Base-by-base conservation (phyloP, 2,329 filamentous ascomycete species). In the Penicillium sp. region DNA sequence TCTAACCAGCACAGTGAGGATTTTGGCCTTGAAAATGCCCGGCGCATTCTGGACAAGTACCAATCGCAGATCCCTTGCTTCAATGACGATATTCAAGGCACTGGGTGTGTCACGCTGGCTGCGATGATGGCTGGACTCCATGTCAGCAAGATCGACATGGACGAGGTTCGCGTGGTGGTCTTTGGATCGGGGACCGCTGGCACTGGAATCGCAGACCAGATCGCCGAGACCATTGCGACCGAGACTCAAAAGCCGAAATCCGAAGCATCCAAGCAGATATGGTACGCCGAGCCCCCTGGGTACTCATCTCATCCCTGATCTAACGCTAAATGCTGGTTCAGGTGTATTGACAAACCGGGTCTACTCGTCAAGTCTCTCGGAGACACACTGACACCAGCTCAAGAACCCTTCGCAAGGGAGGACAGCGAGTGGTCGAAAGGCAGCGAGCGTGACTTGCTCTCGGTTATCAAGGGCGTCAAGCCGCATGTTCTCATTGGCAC, bases 81-180 rank as follows among this genome's bases (percentile, higher is more conserved):
- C 73, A 94, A 94, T 56, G 89, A 94, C 43, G 88, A 94, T 60
- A 82, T 94, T 0, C 88, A 94, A 63, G 89, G 88, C 1, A 94
- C 89, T 0, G 89, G 88, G 0, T 91, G 86, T 43, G 87, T 94
- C 1, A 91, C 89, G 0, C 75, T 94, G 0, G 88, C 88, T 0
- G 88, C 85, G 1, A 83, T 94, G 47, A 81, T 87, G 71, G 80
- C 87, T 0, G 88, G 79, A 0, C 70, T 90, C 6, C 79, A 86
- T 44, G 81, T 91, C 6, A 81, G 75, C 45, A 74, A 80, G 2
- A 68, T 83, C 37, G 79, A 83, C 36, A 70, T 94, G 27, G 67
- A 72, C 7, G 86, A 94, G 43, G 65, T 86, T 10, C 77, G 83
- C 19, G 74, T 93, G 41, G 76, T 94, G 0, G 69, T 91, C 21